Evolutionary conservation across 2,329 filamentous ascomycete species (phyloP).

Genomic region (Pezicula carpinea): DNA sequence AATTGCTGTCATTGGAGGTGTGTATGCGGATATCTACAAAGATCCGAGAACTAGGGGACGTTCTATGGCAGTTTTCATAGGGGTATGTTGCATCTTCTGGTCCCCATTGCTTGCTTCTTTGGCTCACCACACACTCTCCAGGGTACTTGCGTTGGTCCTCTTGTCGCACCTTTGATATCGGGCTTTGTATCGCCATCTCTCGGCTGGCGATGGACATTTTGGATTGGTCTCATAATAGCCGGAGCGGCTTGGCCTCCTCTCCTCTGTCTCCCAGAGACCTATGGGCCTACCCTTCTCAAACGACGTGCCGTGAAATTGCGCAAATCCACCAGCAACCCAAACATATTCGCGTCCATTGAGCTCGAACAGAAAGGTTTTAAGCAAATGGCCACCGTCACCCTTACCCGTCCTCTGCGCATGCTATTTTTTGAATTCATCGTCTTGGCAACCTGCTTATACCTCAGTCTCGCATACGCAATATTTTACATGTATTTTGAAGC

Average conservation of each 20-base stretch:
- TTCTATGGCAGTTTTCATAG: conserved; percentile 61
- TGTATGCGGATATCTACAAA: conserved; percentile 63
- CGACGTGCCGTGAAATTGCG: conserved; percentile 54
- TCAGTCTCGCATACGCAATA: conserved; percentile 55
- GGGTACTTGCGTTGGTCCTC: conserved; percentile 58
- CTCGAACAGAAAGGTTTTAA: conserved; percentile 51
- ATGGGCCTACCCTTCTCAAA: conserved; percentile 51
- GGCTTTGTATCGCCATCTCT: conserved; percentile 53
- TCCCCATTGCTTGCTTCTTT: not conserved
- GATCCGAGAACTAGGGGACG: conserved; percentile 51
- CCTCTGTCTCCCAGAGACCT: conserved; percentile 64
- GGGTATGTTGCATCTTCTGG: conserved; percentile 33
- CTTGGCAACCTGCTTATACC: conserved; percentile 57
- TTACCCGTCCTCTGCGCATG: conserved; percentile 57
- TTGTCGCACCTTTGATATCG: conserved; percentile 56
- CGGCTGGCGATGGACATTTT: conserved; percentile 60
- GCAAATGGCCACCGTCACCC: conserved; percentile 47
- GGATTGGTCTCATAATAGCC: conserved; percentile 60
- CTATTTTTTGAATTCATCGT: conserved; percentile 58
- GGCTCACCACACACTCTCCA: conserved; percentile 21
- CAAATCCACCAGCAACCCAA: conserved; percentile 47
- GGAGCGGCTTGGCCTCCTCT: conserved; percentile 53
- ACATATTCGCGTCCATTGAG: conserved; percentile 58
- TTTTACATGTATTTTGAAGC: conserved; percentile 63
- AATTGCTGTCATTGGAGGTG: conserved; percentile 57